Conservation (phyloP, 164 flowering plant genomes). For the Aristolochia contorta region DNA sequence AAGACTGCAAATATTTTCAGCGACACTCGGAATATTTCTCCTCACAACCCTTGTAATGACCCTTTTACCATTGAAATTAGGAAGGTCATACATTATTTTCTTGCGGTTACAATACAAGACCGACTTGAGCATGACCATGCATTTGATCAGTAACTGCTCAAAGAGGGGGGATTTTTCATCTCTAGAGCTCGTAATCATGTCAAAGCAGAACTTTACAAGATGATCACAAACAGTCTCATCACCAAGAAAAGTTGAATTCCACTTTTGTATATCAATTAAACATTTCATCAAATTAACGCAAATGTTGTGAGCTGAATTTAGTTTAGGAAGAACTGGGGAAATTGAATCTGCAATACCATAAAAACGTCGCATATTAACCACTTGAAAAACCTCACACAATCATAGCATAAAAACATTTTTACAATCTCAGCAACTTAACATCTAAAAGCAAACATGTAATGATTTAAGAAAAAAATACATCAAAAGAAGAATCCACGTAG, state of each 20-base stretch:
- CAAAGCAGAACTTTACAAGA: slow-evolving; percentile 82
- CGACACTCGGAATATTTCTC: slow-evolving; percentile 49
- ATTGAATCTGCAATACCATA: slow-evolving; percentile 52
- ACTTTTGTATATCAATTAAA: slow-evolving; percentile 51
- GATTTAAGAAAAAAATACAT: no score
- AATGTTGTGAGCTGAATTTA: slow-evolving; percentile 46
- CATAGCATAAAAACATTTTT: neutral
- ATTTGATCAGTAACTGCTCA: slow-evolving; percentile 79
- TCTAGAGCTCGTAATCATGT: slow-evolving; percentile 59
- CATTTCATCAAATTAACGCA: slow-evolving; percentile 84
- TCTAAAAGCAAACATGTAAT: neutral
- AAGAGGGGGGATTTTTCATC: slow-evolving; percentile 43
- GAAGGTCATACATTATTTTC: slow-evolving; percentile 72
- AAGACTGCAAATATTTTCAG: slow-evolving; percentile 60
- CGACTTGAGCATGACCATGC: slow-evolving; percentile 81
- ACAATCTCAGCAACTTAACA: no score
- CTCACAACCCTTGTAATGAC: slow-evolving; percentile 58
- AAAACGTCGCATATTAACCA: neutral
- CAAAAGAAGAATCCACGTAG: no score
- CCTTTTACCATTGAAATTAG: slow-evolving; percentile 67
- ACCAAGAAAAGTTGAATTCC: slow-evolving; percentile 91
- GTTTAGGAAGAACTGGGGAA: slow-evolving; percentile 45
- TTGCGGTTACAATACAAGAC: slow-evolving; percentile 83
- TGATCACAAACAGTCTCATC: slow-evolving; percentile 69
- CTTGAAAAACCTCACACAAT: neutral